These are phyloP conservation scores for Blakeslea trispora DNA, from an alignment of 371 early-diverging fungal species.

Conservation along the genomic window DNA sequence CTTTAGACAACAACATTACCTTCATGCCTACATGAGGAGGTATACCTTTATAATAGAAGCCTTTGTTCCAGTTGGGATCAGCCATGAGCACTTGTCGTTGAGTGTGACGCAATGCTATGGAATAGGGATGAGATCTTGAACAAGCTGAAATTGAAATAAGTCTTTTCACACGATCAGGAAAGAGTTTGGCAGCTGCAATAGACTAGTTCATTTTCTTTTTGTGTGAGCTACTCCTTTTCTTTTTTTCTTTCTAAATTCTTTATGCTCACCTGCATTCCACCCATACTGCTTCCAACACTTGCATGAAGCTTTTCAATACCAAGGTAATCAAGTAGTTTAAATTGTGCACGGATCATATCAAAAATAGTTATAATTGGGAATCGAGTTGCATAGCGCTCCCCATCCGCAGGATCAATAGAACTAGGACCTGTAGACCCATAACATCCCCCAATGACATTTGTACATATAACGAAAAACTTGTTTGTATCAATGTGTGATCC, in stretches of 20 bases:
- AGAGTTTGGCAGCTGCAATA: conserved; percentile 82
- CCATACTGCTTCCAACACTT: conserved; percentile 93
- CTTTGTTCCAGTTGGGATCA: conserved; percentile 95
- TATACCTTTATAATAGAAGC: conserved; percentile 87
- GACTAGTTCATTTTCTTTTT: conserved; percentile 43
- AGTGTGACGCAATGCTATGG: conserved; percentile 89
- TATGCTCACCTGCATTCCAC: conserved; percentile 82
- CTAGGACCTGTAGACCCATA: conserved; percentile 89
- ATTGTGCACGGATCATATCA: conserved; percentile 95
- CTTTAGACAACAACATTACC: conserved; percentile 21
- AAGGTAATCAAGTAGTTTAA: conserved; percentile 77
- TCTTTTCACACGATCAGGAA: conserved; percentile 81
- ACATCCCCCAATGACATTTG: conserved; percentile 88
- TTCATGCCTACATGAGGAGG: conserved; percentile 97
- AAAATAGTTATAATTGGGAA: conserved; percentile 93
- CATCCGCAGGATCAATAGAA: conserved; percentile 72
- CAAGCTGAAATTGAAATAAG: conserved; percentile 88
- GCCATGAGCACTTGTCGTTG: conserved; percentile 93
- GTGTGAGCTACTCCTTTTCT: neutral
- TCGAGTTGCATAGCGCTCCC: conserved; percentile 80
- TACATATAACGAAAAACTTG: conserved; percentile 86
- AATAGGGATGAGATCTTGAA: conserved; percentile 94
- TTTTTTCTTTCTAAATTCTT: neutral
- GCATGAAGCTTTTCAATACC: conserved; percentile 85
- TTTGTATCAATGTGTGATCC: conserved; percentile 82